These are phyloP conservation scores for Picea abies DNA, from an alignment of 83 land plant genomes.

Conservation along the genomic window DNA sequence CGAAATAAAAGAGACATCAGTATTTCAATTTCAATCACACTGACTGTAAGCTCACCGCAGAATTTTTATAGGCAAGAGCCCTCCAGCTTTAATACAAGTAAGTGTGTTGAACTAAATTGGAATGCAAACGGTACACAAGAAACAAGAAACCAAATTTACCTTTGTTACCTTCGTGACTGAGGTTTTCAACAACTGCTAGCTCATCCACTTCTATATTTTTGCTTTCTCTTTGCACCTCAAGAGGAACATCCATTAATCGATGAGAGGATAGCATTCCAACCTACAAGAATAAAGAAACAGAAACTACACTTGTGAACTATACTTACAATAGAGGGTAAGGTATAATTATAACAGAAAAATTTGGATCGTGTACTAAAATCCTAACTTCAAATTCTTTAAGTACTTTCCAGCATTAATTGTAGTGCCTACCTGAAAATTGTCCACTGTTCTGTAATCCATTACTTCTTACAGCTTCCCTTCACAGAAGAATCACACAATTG, in stretches of 20 bases:
- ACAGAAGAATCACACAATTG: neutral
- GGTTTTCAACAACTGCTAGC: slow-evolving; percentile 2
- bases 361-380: neutral
- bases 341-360: neutral
- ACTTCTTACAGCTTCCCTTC: neutral
- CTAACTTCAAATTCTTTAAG: neutral
- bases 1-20: no score
- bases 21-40: neutral
- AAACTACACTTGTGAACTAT: neutral
- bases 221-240: slow-evolving; percentile 8
- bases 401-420: neutral
- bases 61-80: neutral
- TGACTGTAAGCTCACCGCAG: neutral
- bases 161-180: slow-evolving; percentile 8
- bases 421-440: neutral
- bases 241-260: neutral
- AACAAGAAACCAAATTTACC: neutral
- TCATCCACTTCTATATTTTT: slow-evolving; percentile 14
- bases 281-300: neutral
- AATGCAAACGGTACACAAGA: neutral
- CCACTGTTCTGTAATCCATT: neutral
- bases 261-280: neutral
- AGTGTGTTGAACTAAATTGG: neutral
- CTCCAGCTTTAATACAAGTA: neutral
- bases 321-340: neutral